Base-by-base conservation (phyloP, 1,284 basidiomycete species). In the Pseudozyma tsukubaensis region DNA sequence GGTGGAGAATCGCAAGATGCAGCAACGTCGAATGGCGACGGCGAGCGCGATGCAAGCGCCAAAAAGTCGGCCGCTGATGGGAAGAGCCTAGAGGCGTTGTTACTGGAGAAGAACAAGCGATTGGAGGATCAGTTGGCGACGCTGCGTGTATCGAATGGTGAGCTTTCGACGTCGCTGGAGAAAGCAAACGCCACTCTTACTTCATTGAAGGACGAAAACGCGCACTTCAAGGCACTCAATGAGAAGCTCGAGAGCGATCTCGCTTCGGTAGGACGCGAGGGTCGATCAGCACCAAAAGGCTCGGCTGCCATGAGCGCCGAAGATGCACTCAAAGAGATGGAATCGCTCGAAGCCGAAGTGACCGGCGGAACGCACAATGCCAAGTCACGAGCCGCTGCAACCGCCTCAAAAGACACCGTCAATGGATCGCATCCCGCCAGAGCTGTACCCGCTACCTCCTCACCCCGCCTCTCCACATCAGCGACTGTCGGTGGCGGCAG, bases 101-200 rank as follows among this genome's bases (percentile, higher is more conserved):
- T 99, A 32, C 92, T 95, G 2, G 91, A 89, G 51, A 98, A 97
- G 88, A 99, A 98, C 86, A 93, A 93, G 81, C 90, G 92, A 50
- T 89, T 99, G n/a, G 88, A 94, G 47, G 94, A 98, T 77, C 94
- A 98, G 81, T 86, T 98, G 43, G 96, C 96, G 3, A 94, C 91
- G 76, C 90, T 97, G 78, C 88, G 95, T 60, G 93, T 93, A 91
- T 94, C 58, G 18, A 69, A 72, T 35, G 44, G 50, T 44, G 73
- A 77, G 42, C 59, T 78, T 8, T 60, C 56, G 5, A 13, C 36
- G 9, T 55, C 64, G 35, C 42, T 65, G 24, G 44, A 44, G 19
- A 52, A 52, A 14, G 84, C 89, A 1, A 88, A 90, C 65, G 88
- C 89, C 9, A 88, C 90, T 53, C 87, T 94, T 0, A 87, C 88